Base-by-base conservation (phyloP, 768 basidiomycete genomes). In the Lactifluus subvellereus region DNA sequence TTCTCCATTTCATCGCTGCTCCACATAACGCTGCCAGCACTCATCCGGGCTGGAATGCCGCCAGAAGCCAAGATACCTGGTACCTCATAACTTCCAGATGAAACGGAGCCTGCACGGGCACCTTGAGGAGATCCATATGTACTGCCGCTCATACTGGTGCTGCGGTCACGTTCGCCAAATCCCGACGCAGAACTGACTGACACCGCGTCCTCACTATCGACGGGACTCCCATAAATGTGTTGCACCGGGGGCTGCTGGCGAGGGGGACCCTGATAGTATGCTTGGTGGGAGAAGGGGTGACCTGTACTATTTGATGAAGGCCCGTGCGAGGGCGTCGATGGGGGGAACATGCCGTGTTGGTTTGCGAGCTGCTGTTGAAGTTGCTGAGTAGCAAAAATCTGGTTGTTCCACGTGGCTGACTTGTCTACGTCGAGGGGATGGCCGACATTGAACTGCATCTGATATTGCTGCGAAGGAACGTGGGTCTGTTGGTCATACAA, bases 401-500 rank as follows among this genome's bases (percentile, higher is more conserved):
- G 67, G 38, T 58, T 60, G 40, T 56, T 74, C 71, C 77, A 76
- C 4, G 71, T 60, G 9, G 64, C 54, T 20, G 63, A 60, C 57
- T 76, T 77, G 53, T 72, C 70, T 38, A 56, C 40, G 0, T 72
- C 69, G 35, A 68, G 61, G 4, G 66, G 16, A 40, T 65, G 48
- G 48, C 67, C 64, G 20, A 65, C 33, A 32, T 59, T 59, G 49
- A 43, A 54, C 49, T 68, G 68, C 67, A 67, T 68, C 57, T 64
- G 66, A 37, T 66, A 78, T 50, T 76, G 75, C 37, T 71, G 67
- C 18, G 68, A 14, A 35, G 71, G 62, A 59, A 76, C 73, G 38
- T 65, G 67, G 38, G 69, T 57, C 58, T 73, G 72, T 50, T 77
- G 73, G 58, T 80, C 79, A 62, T 80, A 80, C 35, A 77, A 66